Evolutionary conservation across 176 grass and related monocot genomes (phyloP), one percentile per base, ranked within the genome.

Genomic region (Musa itinerans): DNA sequence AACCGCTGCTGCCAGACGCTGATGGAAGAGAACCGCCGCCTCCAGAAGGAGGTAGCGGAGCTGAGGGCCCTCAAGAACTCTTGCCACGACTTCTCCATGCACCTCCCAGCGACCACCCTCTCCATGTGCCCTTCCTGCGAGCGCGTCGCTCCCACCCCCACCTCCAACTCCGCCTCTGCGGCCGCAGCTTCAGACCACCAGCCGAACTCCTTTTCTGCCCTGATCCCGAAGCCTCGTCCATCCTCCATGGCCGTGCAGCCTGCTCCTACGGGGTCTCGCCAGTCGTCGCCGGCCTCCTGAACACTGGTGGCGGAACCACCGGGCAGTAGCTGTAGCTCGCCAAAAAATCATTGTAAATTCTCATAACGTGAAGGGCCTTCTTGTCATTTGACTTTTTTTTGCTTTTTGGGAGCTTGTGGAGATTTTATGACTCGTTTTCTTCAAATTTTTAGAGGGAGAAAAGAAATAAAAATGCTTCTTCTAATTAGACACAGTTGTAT

Each of bases 61-160:
- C 86, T 95, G 56, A 84, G 91, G 0, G 89, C 91, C 20, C 87
- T 99, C 71, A 95, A 99, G 84, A 88, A 85, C 17, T 85, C 34
- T 5, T 43, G 84, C 66, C 75, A 92, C 62, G 91, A 89, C 0
- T 99, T 86, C 87, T 99, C 86, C 91, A 95, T 89, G 91, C 85
- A 89, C 78, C 89, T 95, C 63, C 91, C 96, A 8, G 96, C 96
- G 2, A 99, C 91, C 24, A 99, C 96, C 9, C 88, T 99, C 43
- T 99, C 91, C 76, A 99, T 99, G 91, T 99, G 95, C 75, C 88
- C 96, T 9, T 99, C 96, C 65, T 99, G 96, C 71, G 96, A 94
- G 83, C 96, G 96, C 80, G 91, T 94, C 23, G 85, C 86, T 15
- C 69, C 84, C 1, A 54, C 81, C 21, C 12, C 74, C 27, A 13